These are phyloP conservation scores for Penicillium glabrum DNA, from an alignment of 2,329 filamentous ascomycete species.

Conservation along the genomic window DNA sequence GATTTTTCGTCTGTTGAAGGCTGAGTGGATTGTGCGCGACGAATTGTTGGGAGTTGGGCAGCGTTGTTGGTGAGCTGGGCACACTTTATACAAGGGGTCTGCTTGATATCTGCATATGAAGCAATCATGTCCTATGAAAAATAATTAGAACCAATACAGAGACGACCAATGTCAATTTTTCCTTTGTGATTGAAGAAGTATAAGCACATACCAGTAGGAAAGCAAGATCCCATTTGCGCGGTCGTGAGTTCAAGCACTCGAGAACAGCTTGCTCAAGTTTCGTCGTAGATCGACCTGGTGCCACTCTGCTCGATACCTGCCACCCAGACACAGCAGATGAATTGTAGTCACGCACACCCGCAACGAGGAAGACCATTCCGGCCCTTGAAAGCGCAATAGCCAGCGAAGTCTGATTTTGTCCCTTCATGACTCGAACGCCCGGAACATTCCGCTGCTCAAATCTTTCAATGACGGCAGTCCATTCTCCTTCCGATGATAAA, in stretches of 20 bases:
- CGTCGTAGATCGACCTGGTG: slow-evolving; percentile 24
- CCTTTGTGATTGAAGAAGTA: not conserved
- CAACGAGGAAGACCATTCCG: slow-evolving; percentile 36
- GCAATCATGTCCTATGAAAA: slow-evolving; percentile 41
- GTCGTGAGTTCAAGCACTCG: slow-evolving; percentile 35
- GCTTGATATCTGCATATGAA: slow-evolving; percentile 43
- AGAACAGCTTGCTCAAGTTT: slow-evolving; percentile 37
- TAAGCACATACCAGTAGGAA: slow-evolving; percentile 37
- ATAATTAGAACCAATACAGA: slow-evolving; percentile 5
- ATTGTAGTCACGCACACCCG: slow-evolving; percentile 20
- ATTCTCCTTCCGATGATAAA: slow-evolving; percentile 30
- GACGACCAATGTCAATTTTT: not conserved
- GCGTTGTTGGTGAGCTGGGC: slow-evolving; percentile 36
- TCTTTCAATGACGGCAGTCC: slow-evolving; percentile 33
- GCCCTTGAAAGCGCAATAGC: slow-evolving; percentile 32
- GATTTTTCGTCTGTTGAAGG: slow-evolving; percentile 12
- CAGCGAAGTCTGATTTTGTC: slow-evolving; percentile 25
- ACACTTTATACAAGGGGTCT: slow-evolving; percentile 41
- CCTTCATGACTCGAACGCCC: slow-evolving; percentile 29
- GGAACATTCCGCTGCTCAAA: slow-evolving; percentile 29
- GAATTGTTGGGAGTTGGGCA: slow-evolving; percentile 42
- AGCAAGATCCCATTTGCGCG: slow-evolving; percentile 40
- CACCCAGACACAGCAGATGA: slow-evolving; percentile 28
- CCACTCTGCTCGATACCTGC: slow-evolving; percentile 32
- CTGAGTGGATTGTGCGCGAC: slow-evolving; percentile 25